Conservation (phyloP, 2,329 filamentous ascomycete genomes). For the Huntiella omanensis region DNA sequence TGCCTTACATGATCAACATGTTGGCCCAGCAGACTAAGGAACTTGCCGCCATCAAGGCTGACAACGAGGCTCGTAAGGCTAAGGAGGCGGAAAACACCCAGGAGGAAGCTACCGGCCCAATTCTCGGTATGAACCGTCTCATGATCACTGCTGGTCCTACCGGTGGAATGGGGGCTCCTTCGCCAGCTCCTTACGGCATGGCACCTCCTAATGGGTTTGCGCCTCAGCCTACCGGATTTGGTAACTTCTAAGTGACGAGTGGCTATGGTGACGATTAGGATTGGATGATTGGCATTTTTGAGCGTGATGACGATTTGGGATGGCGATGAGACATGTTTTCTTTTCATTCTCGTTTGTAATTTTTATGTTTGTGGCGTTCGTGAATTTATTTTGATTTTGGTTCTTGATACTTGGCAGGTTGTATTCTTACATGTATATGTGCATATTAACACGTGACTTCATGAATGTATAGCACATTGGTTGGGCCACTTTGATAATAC, state of each 20-base stretch:
- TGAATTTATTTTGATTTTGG: conserved; percentile 1
- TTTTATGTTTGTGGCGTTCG: conserved; percentile 7
- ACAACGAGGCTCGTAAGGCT: conserved; percentile 85
- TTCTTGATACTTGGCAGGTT: too few relatives aligned
- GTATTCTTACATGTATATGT: too few relatives aligned
- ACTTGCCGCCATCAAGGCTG: conserved; percentile 69
- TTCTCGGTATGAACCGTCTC: conserved; percentile 69
- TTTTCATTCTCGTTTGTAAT: conserved; percentile 5
- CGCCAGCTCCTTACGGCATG: conserved; percentile 46
- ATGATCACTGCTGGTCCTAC: conserved; percentile 86
- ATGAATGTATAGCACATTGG: too few relatives aligned
- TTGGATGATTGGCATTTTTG: not conserved
- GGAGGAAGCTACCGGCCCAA: conserved; percentile 84
- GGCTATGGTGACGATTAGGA: not conserved
- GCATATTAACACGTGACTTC: too few relatives aligned
- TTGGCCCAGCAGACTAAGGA: conserved; percentile 77
- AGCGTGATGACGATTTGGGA: not conserved
- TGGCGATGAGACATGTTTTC: not conserved
- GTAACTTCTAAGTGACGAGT: conserved; percentile 25
- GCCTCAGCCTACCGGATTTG: conserved; percentile 70
- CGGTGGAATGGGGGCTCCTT: conserved; percentile 26
- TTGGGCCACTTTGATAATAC: too few relatives aligned
- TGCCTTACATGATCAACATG: conserved; percentile 99
- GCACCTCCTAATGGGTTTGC: conserved; percentile 69
- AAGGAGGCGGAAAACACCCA: conserved; percentile 55